Base-by-base conservation (phyloP, 192 early-diverging fungal genomes). In the Dissophora ornata region DNA sequence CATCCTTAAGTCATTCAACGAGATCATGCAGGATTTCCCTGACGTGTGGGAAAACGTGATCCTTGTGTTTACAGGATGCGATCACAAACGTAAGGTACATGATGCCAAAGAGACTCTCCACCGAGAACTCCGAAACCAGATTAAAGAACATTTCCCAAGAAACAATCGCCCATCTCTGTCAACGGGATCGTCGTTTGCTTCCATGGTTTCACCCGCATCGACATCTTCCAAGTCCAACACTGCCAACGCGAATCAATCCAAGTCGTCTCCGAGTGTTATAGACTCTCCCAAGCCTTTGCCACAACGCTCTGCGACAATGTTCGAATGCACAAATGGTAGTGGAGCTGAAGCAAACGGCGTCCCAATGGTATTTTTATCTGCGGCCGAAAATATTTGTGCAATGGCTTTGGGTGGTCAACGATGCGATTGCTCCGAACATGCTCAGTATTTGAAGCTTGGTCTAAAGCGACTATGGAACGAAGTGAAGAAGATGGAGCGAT, bases 11-110 rank as follows among this genome's bases (percentile, higher is more conserved):
- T 26, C 62, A 1, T 65, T 66, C 57, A 74, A 74, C 28, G 71
- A 74, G 13, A 74, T 74, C 51, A 74, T 66, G 62, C 41, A 59
- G 41, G 71, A 66, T 1, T 74, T 74, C 34, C 71, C 71, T 18
- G 50, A 74, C 48, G 64, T 74, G n/a, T 74, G 71, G 71, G 71
- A 74, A 16, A 74, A 74, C 26, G 62, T 74, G 21, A 54, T 74
- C 16, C 38, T 74, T 5, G 71, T 74, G 32, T 74, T 74, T 55
- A 74, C 71, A 4, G 71, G 71, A 52, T 74, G 71, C 29, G 71
- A 74, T 42, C 66, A 57, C 50, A 47, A 53, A 11, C 56, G 71
- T 24, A 51, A 74, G 12, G 56, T 74, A 25, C 40, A 63, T 42
- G 51, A 51, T 4, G 53, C 71, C 0, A 74, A 74, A 24, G 56